Evolutionary conservation across 208 protist species (phyloP), one percentile per base, ranked within the genome.

Genomic region (Crithidia sp.): DNA sequence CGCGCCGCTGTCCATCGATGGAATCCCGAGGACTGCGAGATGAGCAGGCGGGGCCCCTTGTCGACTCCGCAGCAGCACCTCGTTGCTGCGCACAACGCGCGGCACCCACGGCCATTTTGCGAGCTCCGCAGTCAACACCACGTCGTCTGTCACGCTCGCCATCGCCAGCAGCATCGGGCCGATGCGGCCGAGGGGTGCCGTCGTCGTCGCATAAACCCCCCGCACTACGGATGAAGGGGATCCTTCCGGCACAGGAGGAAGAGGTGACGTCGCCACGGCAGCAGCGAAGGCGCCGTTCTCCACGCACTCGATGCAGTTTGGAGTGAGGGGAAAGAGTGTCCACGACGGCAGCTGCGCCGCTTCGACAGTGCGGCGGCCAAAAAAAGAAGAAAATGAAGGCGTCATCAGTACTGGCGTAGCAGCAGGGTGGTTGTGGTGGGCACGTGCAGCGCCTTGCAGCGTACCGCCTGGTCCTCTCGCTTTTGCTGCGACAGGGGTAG

Each of bases 21-120:
- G 85, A 50, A 87, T 85, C 14, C 85, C 85, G 16, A 87, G 36
- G 67, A 82, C 85, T 7, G 78, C 67, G 0, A 85, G 56, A 43
- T 77, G 74, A 7, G 49, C 37, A n/a, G 69, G 60, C 36, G 56
- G 39, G 3, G 52, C 40, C 28, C 63, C 64, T 7, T 50, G 55
- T 6, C 13, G 65, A 8, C 19, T n/a, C 12, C 0, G n/a, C 2
- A 12, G 10, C 28, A 50, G 41, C 2, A 40, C 37, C 45, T 7
- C n/a, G 45, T 4, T 45, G 12, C 44, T 45, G 53, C 36, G 37
- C 45, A 54, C 13, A 5, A 56, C 36, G 2, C 7, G 37, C 44
- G 63, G 62, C 44, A 79, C 9, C 74, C 74, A 79, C 54, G 54
- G 49, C 74, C 74, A 79, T 40, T 39, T 36, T 41, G 8, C 7